Evolutionary conservation across 192 early-diverging fungal genomes (phyloP).

Genomic region (Rhizophagus clarus): DNA sequence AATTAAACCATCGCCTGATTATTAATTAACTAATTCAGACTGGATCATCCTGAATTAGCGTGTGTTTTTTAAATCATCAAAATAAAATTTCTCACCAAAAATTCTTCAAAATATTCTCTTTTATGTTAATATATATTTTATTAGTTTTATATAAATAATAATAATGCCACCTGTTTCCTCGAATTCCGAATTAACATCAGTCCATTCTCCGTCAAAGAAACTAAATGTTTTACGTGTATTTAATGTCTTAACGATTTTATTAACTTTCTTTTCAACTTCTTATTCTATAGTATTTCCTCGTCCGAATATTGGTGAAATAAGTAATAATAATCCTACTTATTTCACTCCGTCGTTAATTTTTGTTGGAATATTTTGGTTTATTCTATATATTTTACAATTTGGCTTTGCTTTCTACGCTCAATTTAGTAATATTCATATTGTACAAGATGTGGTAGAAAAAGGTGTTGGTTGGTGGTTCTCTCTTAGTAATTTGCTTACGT

Average conservation of each 20-base stretch:
- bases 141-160: too few relatives aligned
- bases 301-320: neutral
- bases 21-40: too few relatives aligned
- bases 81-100: too few relatives aligned
- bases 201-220: neutral
- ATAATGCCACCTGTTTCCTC: too few relatives aligned
- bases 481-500: neutral
- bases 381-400: neutral
- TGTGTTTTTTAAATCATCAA: too few relatives aligned
- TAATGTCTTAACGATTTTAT: neutral
- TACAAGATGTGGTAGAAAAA: neutral
- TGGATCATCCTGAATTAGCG: too few relatives aligned
- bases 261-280: neutral
- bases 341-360: slow-evolving; percentile 13
- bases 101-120: too few relatives aligned
- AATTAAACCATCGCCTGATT: too few relatives aligned
- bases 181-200: neutral
- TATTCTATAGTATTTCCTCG: neutral
- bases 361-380: slow-evolving; percentile 23
- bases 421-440: neutral
- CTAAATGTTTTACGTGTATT: neutral
- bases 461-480: slow-evolving; percentile 8
- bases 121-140: too few relatives aligned
- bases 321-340: neutral
- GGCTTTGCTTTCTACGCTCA: slow-evolving; percentile 20